These are phyloP conservation scores for Lunasporangiospora selenospora DNA, from an alignment of 192 early-diverging fungal genomes.

Conservation along the genomic window DNA sequence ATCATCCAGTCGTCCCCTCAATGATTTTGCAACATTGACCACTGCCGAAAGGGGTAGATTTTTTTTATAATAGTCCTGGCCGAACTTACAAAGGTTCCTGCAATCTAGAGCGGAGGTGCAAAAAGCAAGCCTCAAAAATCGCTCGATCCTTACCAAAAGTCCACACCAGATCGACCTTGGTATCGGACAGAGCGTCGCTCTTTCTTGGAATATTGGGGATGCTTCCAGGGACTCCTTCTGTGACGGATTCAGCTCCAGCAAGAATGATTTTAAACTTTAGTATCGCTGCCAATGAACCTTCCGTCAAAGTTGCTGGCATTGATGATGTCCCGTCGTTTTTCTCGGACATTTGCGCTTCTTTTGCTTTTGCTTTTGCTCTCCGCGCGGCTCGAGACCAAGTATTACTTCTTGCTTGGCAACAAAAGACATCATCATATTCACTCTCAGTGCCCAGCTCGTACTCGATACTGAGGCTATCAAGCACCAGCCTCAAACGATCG, in stretches of 20 bases:
- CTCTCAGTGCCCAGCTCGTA: not conserved
- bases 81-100: not conserved
- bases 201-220: no score
- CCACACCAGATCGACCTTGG: conserved; percentile 40
- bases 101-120: conserved; percentile 29
- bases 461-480: conserved; percentile 7
- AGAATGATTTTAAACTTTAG: no score
- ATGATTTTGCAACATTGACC: no score
- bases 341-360: no score
- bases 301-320: no score
- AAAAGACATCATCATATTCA: not conserved
- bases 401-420: conserved; percentile 7
- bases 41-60: no score
- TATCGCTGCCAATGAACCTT: no score
- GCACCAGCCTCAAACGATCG: not conserved
- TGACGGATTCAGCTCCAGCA: no score
- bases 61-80: no score
- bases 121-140: conserved; percentile 56
- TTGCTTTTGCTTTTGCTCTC: conserved; percentile 13
- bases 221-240: no score
- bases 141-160: conserved; percentile 52
- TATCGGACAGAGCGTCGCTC: not conserved
- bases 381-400: conserved; percentile 47
- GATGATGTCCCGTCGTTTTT: no score
- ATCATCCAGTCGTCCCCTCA: no score